These are phyloP conservation scores for Aspergillus ellipticus DNA, from an alignment of 495 filamentous ascomycete species.

Conservation along the genomic window DNA sequence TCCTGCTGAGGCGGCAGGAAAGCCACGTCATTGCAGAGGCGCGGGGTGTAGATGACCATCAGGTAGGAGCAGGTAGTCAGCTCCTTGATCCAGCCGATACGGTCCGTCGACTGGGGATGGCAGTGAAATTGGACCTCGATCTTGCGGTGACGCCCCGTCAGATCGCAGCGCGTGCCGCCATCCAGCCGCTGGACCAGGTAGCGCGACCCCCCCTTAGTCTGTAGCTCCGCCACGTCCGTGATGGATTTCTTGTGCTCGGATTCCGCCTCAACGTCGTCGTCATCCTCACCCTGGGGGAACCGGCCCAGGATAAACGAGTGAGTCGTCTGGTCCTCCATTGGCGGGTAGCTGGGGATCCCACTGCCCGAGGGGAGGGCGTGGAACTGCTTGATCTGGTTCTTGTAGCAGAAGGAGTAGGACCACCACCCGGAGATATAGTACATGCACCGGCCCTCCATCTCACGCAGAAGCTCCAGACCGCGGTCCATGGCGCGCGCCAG, in stretches of 20 bases:
- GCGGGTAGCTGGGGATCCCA: slow-evolving; percentile 66
- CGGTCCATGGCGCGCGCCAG: slow-evolving; percentile 76
- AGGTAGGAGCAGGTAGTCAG: slow-evolving; percentile 89
- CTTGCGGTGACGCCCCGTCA: slow-evolving; percentile 78
- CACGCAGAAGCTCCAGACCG: slow-evolving; percentile 85
- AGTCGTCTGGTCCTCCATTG: slow-evolving; percentile 68
- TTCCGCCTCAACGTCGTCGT: slow-evolving; percentile 28
- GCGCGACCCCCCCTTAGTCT: slow-evolving; percentile 75
- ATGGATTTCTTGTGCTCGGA: slow-evolving; percentile 26
- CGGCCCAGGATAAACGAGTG: slow-evolving; percentile 78
- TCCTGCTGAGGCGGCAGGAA: slow-evolving; percentile 84
- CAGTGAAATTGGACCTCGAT: slow-evolving; percentile 96
- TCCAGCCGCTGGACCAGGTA: slow-evolving; percentile 87
- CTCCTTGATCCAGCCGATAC: slow-evolving; percentile 94
- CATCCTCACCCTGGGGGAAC: slow-evolving; percentile 34
- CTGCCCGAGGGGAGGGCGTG: slow-evolving; percentile 69
- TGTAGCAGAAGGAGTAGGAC: slow-evolving; percentile 96
- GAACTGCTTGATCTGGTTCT: slow-evolving; percentile 82
- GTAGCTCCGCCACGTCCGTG: slow-evolving; percentile 57
- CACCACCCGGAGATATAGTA: slow-evolving; percentile 95
- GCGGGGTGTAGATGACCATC: slow-evolving; percentile 91
- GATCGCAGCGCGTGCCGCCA: slow-evolving; percentile 85
- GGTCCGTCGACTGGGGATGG: slow-evolving; percentile 73
- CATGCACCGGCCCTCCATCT: slow-evolving; percentile 81
- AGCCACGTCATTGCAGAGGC: slow-evolving; percentile 87